A percentile compares a stretch with the other conserved stretches of the same genome.
Conservation (phyloP, 345 rosid genomes). For the Cardamine occulta region DNA sequence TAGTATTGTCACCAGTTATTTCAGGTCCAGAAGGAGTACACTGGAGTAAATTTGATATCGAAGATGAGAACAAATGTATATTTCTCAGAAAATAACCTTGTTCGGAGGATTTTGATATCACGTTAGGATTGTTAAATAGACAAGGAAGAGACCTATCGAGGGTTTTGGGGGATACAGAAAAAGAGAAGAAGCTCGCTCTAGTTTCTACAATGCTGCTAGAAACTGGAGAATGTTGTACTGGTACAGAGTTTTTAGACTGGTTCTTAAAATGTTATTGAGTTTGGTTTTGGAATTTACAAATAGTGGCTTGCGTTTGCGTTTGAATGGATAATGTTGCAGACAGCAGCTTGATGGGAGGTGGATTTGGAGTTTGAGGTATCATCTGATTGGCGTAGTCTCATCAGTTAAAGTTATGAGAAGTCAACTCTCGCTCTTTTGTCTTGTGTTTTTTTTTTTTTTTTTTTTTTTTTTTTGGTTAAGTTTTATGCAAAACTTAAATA, state of each 20-base stretch:
- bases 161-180: conserved; percentile 68
- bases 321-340: conserved; percentile 46
- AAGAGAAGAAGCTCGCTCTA: conserved; percentile 70
- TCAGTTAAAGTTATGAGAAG: neutral
- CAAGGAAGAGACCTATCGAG: conserved; percentile 67
- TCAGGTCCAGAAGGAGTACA: conserved; percentile 50
- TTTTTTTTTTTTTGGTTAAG: neutral
- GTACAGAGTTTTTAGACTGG: conserved; percentile 33
- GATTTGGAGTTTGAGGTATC: conserved; percentile 61
- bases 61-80: neutral
- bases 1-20: conserved; percentile 55
- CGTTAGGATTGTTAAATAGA: conserved; percentile 41
- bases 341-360: conserved; percentile 79
- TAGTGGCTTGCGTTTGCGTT: neutral
- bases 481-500: neutral
- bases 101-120: neutral
- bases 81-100: neutral
- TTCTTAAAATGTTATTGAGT: neutral
- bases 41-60: no score
- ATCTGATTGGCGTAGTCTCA: conserved; percentile 69
- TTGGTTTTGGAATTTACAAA: neutral
- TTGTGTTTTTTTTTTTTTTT: neutral
- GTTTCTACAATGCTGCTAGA: conserved; percentile 44
- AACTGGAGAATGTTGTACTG: neutral
- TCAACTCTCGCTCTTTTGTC: neutral